Conservation (phyloP, 169 alveolate genomes). For the Ichthyophthirius multifiliis region DNA sequence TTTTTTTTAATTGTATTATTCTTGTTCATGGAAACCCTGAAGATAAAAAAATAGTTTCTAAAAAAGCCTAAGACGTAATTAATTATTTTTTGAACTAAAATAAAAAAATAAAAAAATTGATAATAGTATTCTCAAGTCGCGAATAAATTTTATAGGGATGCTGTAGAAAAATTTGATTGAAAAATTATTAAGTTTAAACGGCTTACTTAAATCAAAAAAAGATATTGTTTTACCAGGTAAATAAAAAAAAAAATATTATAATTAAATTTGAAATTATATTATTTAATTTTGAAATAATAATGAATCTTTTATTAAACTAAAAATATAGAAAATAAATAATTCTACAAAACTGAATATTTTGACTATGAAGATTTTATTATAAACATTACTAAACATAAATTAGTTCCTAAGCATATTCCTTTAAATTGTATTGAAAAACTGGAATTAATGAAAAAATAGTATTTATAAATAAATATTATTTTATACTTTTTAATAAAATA, state of each 20-base stretch:
- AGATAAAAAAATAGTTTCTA: neutral
- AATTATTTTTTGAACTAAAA: neutral
- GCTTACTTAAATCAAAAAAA: neutral
- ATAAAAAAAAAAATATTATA: neutral
- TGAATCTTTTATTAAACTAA: neutral
- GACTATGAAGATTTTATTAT: neutral
- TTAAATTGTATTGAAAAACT: slow-evolving; percentile 4
- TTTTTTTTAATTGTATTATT: neutral
- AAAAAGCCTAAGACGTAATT: neutral
- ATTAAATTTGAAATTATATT: neutral
- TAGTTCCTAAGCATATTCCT: slow-evolving; percentile 17
- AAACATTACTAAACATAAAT: slow-evolving; percentile 7
- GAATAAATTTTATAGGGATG: neutral
- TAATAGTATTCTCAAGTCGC: neutral
- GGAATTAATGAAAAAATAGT: slow-evolving; percentile 4
- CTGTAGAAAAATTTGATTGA: neutral
- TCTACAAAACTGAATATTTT: neutral
- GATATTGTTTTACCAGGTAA: neutral
- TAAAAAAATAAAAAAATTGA: neutral
- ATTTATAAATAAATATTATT: neutral
- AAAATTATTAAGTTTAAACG: neutral
- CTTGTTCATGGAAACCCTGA: neutral
- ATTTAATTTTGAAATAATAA: neutral
- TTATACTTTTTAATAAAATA: neutral
- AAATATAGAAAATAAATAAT: neutral